Evolutionary conservation across 768 basidiomycete genomes (phyloP).

Genomic region (Steccherinum ochraceum): DNA sequence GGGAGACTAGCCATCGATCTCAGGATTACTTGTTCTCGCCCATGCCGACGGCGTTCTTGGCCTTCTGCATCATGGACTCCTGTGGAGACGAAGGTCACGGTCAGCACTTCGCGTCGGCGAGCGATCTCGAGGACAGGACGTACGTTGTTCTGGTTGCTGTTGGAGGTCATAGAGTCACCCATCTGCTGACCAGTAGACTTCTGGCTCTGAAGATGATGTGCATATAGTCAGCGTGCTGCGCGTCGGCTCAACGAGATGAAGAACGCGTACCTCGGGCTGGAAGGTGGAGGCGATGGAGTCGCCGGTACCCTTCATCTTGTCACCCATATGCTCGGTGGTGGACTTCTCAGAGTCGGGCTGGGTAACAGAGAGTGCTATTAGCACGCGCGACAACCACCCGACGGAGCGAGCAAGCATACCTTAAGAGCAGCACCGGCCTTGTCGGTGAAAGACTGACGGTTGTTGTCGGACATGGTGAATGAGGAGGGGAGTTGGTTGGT

Average conservation of each 20-base stretch:
- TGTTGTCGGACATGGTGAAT: constrained; percentile 28
- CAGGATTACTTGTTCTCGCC: constrained; percentile 18
- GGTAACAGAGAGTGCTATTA: not conserved
- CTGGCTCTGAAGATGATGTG: constrained; percentile 19
- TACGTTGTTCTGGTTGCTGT: constrained; percentile 23
- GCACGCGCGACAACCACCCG: not conserved
- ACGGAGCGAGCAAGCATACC: constrained; percentile 13
- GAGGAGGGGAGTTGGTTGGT: not conserved
- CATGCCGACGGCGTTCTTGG: constrained; percentile 29
- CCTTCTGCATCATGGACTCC: constrained; percentile 26
- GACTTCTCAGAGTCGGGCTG: constrained; percentile 32
- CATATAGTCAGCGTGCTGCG: not conserved
- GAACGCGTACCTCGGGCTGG: constrained; percentile 20
- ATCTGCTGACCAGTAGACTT: constrained; percentile 29
- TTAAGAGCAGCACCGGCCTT: constrained; percentile 27
- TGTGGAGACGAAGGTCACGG: not conserved
- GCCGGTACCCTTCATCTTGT: constrained; percentile 27
- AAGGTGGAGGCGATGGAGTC: constrained; percentile 24
- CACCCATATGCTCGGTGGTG: constrained; percentile 31
- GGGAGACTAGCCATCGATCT: not conserved
- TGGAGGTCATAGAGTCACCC: constrained; percentile 28
- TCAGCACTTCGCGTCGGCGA: not conserved
- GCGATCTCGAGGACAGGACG: not conserved
- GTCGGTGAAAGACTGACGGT: constrained; percentile 28
- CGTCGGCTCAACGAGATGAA: not conserved